phyloP scores from a whole-genome alignment of 2,329 filamentous ascomycete species.

The Penicillium sp. region DNA sequence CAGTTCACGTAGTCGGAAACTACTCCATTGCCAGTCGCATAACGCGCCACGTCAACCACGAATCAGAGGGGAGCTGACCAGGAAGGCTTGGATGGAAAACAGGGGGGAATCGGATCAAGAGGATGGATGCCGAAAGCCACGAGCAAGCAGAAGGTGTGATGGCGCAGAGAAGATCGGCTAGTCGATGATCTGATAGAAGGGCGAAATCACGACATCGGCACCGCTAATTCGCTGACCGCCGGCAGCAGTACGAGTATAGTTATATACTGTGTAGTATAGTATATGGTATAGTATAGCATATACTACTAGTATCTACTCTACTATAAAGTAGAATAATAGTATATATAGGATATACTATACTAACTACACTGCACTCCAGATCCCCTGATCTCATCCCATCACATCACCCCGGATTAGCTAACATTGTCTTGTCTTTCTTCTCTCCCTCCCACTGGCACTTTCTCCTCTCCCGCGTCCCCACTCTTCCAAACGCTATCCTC shows the following conservation, averaged over 20 bases:
- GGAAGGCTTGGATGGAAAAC: background rate
- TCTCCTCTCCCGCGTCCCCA: background rate
- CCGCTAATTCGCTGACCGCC: slow-evolving; percentile 27
- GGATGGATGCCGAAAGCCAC: slow-evolving; percentile 8
- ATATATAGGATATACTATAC: no score
- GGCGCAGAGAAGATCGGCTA: slow-evolving; percentile 11
- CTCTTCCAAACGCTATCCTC: background rate
- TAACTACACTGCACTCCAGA: no score
- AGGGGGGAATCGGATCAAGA: slow-evolving; percentile 1
- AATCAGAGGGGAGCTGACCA: background rate
- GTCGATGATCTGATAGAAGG: slow-evolving; percentile 48
- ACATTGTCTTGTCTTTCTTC: background rate
- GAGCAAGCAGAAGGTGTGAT: background rate
- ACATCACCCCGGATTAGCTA: no score
- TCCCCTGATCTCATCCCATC: no score
- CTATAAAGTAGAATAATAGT: no score
- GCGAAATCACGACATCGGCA: slow-evolving; percentile 49
- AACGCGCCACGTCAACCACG: slow-evolving; percentile 29
- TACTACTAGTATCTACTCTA: no score
- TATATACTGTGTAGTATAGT: background rate
- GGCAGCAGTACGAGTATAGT: background rate
- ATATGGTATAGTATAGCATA: background rate
- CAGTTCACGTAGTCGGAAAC: background rate
- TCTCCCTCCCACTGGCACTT: no score
- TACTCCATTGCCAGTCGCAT: slow-evolving; percentile 24